Conservation (phyloP, 768 basidiomycete genomes). For the Suillus hirtellus region DNA sequence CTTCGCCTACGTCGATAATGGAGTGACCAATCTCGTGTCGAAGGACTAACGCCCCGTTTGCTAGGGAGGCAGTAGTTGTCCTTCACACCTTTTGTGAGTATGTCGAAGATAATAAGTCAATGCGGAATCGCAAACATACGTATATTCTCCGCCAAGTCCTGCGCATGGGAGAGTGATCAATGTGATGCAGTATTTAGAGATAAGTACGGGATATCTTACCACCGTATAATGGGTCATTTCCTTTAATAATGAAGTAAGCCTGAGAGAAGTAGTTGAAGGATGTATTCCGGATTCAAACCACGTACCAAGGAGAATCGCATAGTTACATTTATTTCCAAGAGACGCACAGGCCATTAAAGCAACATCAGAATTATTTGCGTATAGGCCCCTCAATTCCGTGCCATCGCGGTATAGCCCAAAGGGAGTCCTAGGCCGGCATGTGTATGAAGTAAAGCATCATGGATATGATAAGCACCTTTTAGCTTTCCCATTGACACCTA, state of each 20-base stretch:
- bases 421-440: slow-evolving; percentile 49
- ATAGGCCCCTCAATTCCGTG: slow-evolving; percentile 73
- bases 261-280: background rate
- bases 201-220: slow-evolving; percentile 41
- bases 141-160: slow-evolving; percentile 80
- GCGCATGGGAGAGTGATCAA: background rate
- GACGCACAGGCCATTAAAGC: slow-evolving; percentile 69
- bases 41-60: slow-evolving; percentile 74
- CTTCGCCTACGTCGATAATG: slow-evolving; percentile 77
- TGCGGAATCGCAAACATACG: slow-evolving; percentile 45
- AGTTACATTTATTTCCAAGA: slow-evolving; percentile 66
- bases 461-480: slow-evolving; percentile 53
- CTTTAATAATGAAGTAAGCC: slow-evolving; percentile 33
- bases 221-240: slow-evolving; percentile 78
- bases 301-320: slow-evolving; percentile 72
- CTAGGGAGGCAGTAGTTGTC: slow-evolving; percentile 70
- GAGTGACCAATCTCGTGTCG: slow-evolving; percentile 83
- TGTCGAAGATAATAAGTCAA: background rate
- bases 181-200: background rate
- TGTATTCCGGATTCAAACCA: background rate
- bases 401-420: slow-evolving; percentile 79
- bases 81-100: slow-evolving; percentile 34
- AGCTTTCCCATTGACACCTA: slow-evolving; percentile 65
- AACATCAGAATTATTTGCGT: slow-evolving; percentile 65
- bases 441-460: slow-evolving; percentile 8